Conservation (phyloP, 768 basidiomycete species). For the Collybia sordida region DNA sequence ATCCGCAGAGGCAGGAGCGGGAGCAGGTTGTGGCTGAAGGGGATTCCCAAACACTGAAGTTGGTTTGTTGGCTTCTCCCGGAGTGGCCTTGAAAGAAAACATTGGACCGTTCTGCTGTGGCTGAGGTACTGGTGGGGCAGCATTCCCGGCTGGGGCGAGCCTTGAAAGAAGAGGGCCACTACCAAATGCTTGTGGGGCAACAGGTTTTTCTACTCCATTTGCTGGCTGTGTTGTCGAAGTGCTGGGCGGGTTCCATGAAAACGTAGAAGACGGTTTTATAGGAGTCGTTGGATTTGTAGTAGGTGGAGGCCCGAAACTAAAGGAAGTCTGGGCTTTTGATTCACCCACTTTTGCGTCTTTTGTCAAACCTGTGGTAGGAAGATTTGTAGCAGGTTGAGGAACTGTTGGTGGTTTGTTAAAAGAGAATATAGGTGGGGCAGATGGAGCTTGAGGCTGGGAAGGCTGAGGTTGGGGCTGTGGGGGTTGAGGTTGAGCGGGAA, state of each 20-base stretch:
- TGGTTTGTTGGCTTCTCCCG: conserved; percentile 19
- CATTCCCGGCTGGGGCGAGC: conserved; percentile 9
- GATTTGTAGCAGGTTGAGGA: conserved; percentile 4
- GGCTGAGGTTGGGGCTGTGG: neutral
- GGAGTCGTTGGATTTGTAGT: conserved; percentile 6
- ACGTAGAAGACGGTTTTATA: conserved; percentile 10
- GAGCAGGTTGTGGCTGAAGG: conserved; percentile 10
- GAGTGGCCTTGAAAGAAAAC: conserved; percentile 16
- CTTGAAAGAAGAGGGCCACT: conserved; percentile 22
- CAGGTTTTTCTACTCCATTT: conserved; percentile 12
- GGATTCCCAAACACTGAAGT: conserved; percentile 21
- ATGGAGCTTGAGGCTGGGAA: conserved; percentile 4
- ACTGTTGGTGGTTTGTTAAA: conserved; percentile 3
- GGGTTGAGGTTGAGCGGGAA: neutral
- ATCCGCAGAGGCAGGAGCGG: conserved; percentile 6
- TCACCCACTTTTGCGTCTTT: neutral
- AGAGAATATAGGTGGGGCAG: conserved; percentile 12
- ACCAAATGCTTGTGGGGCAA: neutral
- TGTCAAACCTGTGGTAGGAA: neutral
- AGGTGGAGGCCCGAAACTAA: conserved; percentile 11
- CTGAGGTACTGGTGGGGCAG: conserved; percentile 8
- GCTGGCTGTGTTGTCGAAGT: conserved; percentile 5
- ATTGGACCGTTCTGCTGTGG: conserved; percentile 9
- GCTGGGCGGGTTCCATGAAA: conserved; percentile 16
- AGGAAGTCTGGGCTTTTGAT: neutral